Conservation (phyloP, 371 early-diverging fungal genomes). For the Smittium culicis region DNA sequence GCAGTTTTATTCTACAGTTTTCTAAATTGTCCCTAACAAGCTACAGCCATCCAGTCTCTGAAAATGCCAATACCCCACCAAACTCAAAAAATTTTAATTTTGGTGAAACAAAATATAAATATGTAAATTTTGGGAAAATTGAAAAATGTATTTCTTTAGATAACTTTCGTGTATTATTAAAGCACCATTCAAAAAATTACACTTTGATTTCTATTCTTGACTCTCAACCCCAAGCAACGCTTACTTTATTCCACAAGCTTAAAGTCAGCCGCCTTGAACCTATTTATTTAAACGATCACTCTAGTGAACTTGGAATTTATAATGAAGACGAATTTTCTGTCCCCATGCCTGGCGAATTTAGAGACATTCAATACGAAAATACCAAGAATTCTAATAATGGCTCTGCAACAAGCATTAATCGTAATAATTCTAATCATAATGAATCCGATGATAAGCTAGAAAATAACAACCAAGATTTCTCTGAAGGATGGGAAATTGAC, state of each 20-base stretch:
- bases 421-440: conserved; percentile 2
- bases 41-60: too few relatives aligned
- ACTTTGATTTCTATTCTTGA: neutral
- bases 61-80: neutral
- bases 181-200: neutral
- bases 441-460: too few relatives aligned
- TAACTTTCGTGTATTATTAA: neutral
- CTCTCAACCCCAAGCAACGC: neutral
- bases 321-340: conserved; percentile 26
- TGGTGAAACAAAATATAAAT: neutral
- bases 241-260: neutral
- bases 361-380: conserved; percentile 17
- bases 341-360: conserved; percentile 33
- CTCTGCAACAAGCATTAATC: neutral
- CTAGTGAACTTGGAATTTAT: conserved; percentile 3
- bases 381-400: neutral
- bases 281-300: neutral
- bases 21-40: too few relatives aligned
- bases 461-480: conserved; percentile 17
- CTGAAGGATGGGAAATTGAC: conserved; percentile 30
- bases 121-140: neutral
- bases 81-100: neutral
- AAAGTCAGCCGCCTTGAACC: neutral
- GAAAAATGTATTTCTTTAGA: neutral
- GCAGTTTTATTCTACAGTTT: too few relatives aligned